Base-by-base conservation (phyloP, 495 filamentous ascomycete genomes). In the Penicillium macrosclerotiorum region DNA sequence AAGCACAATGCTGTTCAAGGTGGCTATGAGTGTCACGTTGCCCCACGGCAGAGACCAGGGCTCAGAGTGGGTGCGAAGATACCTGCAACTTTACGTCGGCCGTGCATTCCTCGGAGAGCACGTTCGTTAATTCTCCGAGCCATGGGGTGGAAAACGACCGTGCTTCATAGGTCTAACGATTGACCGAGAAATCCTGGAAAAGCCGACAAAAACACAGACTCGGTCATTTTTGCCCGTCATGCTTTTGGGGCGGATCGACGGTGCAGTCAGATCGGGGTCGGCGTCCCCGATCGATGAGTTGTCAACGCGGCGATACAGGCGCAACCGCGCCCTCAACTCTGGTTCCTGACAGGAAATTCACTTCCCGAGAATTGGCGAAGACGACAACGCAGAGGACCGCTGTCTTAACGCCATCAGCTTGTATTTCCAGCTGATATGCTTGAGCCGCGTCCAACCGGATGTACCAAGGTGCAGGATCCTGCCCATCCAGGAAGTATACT, bases 231-330 rank as follows among this genome's bases (percentile, higher is more conserved):
- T 29, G 12, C 5, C 25, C 25, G 16, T 29, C 37, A 16, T 38
- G 20, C 20, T 38, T 38, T 38, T 38, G 29, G 44, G 35, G 42
- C 7, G 40, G 53, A 56, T 56, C 53, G 48, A 51, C 48, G 36
- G 42, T 56, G 49, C 49, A 44, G 50, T 53, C 33, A 36, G 50
- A 38, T 53, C 45, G 32, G 27, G 32, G 38, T 62, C 59, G 59
- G 55, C 59, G 51, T 59, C 59, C 51, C 59, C 59, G 59, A 52
- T 52, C 49, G 46, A 55, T 62, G 55, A 36, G 59, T 55, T 62
- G 55, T 51, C 45, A 47, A 53, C 29, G 51, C 52, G 55, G 51
- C 58, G 42, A 59, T 30, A 26, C 44, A 55, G 42, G 55, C 39
- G 34, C 50, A 55, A 26, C 55, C 48, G 55, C 51, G 55, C n/a